Conservation (phyloP, 208 protist species). For the Trichomonas tenax region DNA sequence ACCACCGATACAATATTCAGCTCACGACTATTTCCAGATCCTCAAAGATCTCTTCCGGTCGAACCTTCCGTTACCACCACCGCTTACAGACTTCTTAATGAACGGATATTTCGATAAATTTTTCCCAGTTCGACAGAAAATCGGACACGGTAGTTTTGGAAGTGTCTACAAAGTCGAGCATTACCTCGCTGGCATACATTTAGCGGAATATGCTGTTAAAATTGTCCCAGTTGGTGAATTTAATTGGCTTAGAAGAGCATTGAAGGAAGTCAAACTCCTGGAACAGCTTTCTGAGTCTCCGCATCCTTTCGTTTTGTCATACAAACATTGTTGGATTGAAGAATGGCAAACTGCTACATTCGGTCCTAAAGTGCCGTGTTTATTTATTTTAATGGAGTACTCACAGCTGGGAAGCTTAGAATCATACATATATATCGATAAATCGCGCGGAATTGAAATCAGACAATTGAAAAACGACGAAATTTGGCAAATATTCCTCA, state of each 20-base stretch:
- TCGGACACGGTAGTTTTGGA: slow-evolving; percentile 37
- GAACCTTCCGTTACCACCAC: neutral
- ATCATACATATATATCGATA: slow-evolving; percentile 29
- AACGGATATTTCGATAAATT: slow-evolving; percentile 40
- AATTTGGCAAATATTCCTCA: neutral
- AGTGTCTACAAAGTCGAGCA: slow-evolving; percentile 35
- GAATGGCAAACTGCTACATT: slow-evolving; percentile 32
- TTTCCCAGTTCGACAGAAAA: slow-evolving; percentile 30
- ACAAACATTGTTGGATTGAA: slow-evolving; percentile 45
- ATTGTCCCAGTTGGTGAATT: slow-evolving; percentile 40
- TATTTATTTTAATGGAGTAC: slow-evolving; percentile 46
- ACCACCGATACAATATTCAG: neutral
- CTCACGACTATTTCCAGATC: neutral
- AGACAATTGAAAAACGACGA: neutral
- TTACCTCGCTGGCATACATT: slow-evolving; percentile 32
- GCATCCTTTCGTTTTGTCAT: slow-evolving; percentile 38
- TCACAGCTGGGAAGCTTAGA: slow-evolving; percentile 38
- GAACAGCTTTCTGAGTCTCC: slow-evolving; percentile 22
- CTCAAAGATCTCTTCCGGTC: neutral
- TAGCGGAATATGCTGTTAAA: slow-evolving; percentile 41
- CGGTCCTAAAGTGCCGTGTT: slow-evolving; percentile 36
- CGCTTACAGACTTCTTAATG: slow-evolving; percentile 31
- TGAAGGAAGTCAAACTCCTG: slow-evolving; percentile 37
- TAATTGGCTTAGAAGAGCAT: neutral
- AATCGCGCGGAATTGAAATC: neutral